Base-by-base conservation (phyloP, 495 filamentous ascomycete species). In the Aspergillus mulundensis region DNA sequence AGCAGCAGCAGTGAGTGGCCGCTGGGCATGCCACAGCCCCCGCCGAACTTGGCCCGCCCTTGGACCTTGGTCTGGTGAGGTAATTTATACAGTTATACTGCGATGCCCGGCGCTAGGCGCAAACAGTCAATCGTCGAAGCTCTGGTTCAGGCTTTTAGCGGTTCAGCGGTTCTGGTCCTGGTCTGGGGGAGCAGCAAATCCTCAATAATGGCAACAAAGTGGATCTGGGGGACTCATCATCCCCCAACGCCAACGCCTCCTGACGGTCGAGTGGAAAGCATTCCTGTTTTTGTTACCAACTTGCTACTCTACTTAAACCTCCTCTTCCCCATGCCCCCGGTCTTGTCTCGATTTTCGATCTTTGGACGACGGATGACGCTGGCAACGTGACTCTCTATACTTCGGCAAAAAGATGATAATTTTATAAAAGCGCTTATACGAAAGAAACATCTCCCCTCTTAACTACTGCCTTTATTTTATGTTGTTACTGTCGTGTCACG, bases 391-490 rank as follows among this genome's bases (percentile, higher is more conserved):
- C 32, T 23, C 23, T 34, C 32, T 44, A 21, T 53, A 53, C 21
- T n/a, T 38, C 15, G 15, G 19, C 47, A 54, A 56, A 56, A 50
- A 50, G 30, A 24, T 53, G 34, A 53, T 48, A 53, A 59, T 28
- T 34, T 16, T 11, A 12, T 32, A 41, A 61, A 57, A 40, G 16
- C 44, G 50, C 49, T 40, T 30, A 61, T 23, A 45, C 53, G 25
- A 53, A 57, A 66, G 61, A 53, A 62, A 21, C 45, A 57, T 69
- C 69, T 70, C 69, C 64, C 64, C 69, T 69, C 65, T 49, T 62
- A 40, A 18, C 50, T 43, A 40, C 10, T 57, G 18, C 39, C 46
- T 50, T 11, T 40, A 23, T 45, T 44, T 12, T 40, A 40, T 32
- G 15, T 56, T 34, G 14, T 32, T 40, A 15, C 34, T 45, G 18